Percentiles rank a stretch among this genome's conserved stretches.
These are phyloP conservation scores for Tolypocladium endophyticum DNA, from an alignment of 2,329 filamentous ascomycete species.

Conservation along the genomic window DNA sequence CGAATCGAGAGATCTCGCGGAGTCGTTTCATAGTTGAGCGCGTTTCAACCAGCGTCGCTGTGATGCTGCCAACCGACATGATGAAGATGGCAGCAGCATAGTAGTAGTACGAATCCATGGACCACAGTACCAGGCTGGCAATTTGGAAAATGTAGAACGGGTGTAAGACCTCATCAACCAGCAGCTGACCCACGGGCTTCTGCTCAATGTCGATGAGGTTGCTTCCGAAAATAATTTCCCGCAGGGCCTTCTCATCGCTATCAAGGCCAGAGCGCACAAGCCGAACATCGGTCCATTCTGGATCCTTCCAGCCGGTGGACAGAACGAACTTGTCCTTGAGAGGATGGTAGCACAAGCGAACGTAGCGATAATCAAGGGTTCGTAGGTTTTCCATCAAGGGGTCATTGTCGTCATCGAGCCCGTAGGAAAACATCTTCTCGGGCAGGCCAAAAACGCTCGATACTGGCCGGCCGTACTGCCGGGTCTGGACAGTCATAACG, in stretches of 20 bases:
- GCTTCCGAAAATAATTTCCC: constrained; percentile 77
- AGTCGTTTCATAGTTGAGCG: constrained; percentile 83
- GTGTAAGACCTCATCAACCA: constrained; percentile 91
- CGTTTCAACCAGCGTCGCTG: constrained; percentile 82
- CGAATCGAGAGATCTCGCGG: constrained; percentile 84
- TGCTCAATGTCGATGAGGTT: constrained; percentile 92
- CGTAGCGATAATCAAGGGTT: constrained; percentile 84
- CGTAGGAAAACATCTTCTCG: constrained; percentile 46
- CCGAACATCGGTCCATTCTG: constrained; percentile 70
- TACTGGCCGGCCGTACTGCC: constrained; percentile 41
- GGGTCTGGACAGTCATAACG: constrained; percentile 55
- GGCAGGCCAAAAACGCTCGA: constrained; percentile 57
- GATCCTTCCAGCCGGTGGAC: constrained; percentile 89
- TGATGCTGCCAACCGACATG: constrained; percentile 89
- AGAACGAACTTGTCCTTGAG: constrained; percentile 80
- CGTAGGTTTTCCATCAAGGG: constrained; percentile 66
- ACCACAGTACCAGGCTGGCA: constrained; percentile 89
- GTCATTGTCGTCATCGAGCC: constrained; percentile 53
- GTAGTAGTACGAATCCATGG: constrained; percentile 93
- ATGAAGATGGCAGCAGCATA: constrained; percentile 91
- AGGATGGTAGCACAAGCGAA: constrained; percentile 86
- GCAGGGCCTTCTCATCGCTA: constrained; percentile 73
- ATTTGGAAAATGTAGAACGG: constrained; percentile 98
- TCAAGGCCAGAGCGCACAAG: constrained; percentile 71
- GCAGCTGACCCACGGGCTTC: constrained; percentile 70